Evolutionary conservation across 345 rosid genomes (phyloP).

Genomic region (Gossypium australe): DNA sequence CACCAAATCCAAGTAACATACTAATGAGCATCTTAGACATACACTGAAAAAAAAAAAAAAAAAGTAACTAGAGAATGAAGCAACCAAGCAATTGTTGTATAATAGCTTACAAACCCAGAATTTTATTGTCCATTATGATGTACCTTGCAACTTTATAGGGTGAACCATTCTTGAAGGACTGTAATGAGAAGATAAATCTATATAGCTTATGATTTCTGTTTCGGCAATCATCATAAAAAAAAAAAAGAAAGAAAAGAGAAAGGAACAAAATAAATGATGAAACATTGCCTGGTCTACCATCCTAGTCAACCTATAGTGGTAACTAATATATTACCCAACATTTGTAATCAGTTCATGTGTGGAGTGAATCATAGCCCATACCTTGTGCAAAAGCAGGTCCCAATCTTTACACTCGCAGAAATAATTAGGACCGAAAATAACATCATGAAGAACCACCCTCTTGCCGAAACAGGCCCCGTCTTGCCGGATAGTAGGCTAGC

Average conservation of each 20-base stretch:
- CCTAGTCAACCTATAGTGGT: constrained; percentile 21
- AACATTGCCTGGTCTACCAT: background rate
- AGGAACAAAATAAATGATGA: constrained; percentile 5
- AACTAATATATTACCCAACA: constrained; percentile 2
- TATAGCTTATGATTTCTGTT: constrained; percentile 9
- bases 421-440: constrained; percentile 61
- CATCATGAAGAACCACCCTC: constrained; percentile 43
- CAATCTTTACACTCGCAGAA: constrained; percentile 58
- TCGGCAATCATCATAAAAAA: constrained; percentile 12
- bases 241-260: background rate
- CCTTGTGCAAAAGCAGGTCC: constrained; percentile 46
- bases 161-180: background rate
- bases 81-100: background rate
- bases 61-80: background rate
- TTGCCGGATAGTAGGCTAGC: constrained; percentile 30
- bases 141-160: background rate
- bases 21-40: background rate
- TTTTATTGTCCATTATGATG: background rate
- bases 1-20: background rate
- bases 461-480: constrained; percentile 30
- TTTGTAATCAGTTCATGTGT: constrained; percentile 5
- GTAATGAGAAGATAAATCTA: constrained; percentile 9
- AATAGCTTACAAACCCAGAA: background rate
- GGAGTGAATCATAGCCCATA: constrained; percentile 19
- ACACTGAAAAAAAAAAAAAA: too few species aligned